phyloP scores from a whole-genome alignment of 176 grass and related monocot genomes.

The Pharus latifolius region DNA sequence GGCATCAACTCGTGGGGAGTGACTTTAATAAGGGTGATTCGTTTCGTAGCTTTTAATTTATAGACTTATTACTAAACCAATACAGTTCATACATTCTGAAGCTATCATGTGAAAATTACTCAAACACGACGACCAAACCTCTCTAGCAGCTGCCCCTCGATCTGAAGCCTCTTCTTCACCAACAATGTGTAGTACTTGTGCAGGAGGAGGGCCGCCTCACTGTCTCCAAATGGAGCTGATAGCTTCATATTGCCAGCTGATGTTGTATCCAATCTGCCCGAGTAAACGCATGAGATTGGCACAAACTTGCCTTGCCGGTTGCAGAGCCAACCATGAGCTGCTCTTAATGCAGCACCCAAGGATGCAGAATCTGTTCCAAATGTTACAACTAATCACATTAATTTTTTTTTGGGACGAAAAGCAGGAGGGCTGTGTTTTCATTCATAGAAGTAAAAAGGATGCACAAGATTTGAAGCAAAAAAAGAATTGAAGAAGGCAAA shows the following conservation, averaged over 20 bases:
- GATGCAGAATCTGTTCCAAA: slow-evolving; percentile 47
- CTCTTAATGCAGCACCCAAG: slow-evolving; percentile 54
- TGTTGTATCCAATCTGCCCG: slow-evolving; percentile 13
- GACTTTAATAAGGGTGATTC: no score
- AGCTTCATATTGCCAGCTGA: slow-evolving; percentile 29
- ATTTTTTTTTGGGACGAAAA: no score
- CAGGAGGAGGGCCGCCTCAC: slow-evolving; percentile 9
- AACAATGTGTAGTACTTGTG: slow-evolving; percentile 30
- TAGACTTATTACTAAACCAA: no score
- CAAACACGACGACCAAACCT: not conserved
- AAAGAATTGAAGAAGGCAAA: no score
- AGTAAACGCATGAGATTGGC: slow-evolving; percentile 28
- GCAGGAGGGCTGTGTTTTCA: no score
- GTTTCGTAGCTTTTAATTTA: no score
- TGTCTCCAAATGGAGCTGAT: slow-evolving; percentile 23
- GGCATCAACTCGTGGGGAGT: no score
- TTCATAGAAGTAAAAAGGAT: no score
- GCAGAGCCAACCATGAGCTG: slow-evolving; percentile 65
- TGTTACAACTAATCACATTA: no score
- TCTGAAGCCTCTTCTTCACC: slow-evolving; percentile 38
- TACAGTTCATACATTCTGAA: no score
- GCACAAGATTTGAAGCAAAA: no score
- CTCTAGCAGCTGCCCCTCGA: slow-evolving; percentile 37
- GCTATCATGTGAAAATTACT: no score
- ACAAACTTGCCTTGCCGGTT: slow-evolving; percentile 29